Base-by-base conservation (phyloP, 768 basidiomycete species). In the Mycena floridula region DNA sequence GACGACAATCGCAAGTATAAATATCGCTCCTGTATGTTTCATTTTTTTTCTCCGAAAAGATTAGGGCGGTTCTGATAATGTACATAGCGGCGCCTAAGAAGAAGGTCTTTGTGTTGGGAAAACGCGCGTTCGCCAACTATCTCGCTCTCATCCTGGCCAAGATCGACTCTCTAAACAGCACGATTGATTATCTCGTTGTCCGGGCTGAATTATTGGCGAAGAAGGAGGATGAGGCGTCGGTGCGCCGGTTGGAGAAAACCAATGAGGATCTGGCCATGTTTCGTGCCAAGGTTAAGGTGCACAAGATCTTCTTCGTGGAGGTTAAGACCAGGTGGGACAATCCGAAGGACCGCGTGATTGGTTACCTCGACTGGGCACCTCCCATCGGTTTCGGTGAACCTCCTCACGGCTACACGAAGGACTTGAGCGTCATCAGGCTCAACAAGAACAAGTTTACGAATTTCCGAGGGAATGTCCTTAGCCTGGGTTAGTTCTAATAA, bases 381-480 rank as follows among this genome's bases (percentile, higher is more conserved):
- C 56, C 61, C 40, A 60, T 70, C 55, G 47, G 28, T 53, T 55
- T 41, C 53, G 24, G 24, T 40, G 55, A 22, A 22, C 3, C 54
- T 43, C 62, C 65, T 48, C 46, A 67, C 49, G 23, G 49, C 24
- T 70, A 67, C 49, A 70, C 62, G 0, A 23, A 51, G 28, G 70
- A 70, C 50, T 42, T 69, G 5, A 67, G 68, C 46, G 64, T 71
- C 32, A 54, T 69, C 50, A 55, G 65, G 59, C 53, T 71, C 7
- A 46, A 70, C 48, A 54, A 67, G 52, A 30, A 57, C 38, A 69
- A 61, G 54, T 68, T 70, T 57, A 24, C 9, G 46, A 16, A 26
- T 7, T 59, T 60, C 44, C 50, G 5, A 37, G 56, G 63, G 11
- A 63, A 64, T 45, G 59, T 54, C 4, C 6, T 63, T 11, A 48